A percentile compares a stretch with the other conserved stretches of the same genome.
These are phyloP conservation scores for Hippophae gyantsensis DNA, from an alignment of 306 rosid genomes.

Conservation along the genomic window DNA sequence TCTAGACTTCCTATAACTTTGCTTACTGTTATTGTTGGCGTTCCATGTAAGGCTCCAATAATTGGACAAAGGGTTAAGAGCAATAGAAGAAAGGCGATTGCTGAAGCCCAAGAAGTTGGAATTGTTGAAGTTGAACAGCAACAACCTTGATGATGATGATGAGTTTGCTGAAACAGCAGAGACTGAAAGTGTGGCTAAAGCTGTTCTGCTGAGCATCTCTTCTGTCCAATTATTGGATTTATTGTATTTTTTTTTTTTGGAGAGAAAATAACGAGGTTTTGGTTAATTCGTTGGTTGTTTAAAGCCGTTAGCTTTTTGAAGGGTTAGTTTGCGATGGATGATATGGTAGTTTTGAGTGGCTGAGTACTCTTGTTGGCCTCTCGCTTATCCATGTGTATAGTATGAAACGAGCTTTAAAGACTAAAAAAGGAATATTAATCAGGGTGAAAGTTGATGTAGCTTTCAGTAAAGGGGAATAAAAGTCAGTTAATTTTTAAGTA, in stretches of 20 bases:
- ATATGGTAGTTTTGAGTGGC: constrained; percentile 16
- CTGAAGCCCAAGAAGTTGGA: constrained; percentile 26
- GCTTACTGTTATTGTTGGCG: constrained; percentile 2
- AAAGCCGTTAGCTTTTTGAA: constrained; percentile 24
- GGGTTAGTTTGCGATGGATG: constrained; percentile 7
- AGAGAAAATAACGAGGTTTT: background rate
- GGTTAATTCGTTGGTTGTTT: constrained; percentile 9
- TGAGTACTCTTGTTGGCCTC: background rate
- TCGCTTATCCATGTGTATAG: no score
- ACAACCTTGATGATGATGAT: constrained; percentile 23
- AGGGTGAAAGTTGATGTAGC: no score
- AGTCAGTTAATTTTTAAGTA: no score
- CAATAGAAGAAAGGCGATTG: constrained; percentile 12
- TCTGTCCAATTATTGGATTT: background rate
- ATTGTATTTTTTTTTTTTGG: background rate
- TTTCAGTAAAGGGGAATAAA: no score
- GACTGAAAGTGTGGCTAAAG: constrained; percentile 29
- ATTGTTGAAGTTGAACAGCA: constrained; percentile 15
- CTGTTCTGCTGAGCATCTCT: constrained; percentile 53
- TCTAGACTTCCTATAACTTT: constrained; percentile 20
- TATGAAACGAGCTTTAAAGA: no score
- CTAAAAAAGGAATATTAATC: no score
- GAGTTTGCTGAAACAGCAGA: constrained; percentile 27
- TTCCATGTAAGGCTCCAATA: constrained; percentile 24
- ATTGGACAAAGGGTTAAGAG: constrained; percentile 21